These are phyloP conservation scores for Verticillium dahliae DNA, from an alignment of 2,329 filamentous ascomycete genomes.

Conservation along the genomic window DNA sequence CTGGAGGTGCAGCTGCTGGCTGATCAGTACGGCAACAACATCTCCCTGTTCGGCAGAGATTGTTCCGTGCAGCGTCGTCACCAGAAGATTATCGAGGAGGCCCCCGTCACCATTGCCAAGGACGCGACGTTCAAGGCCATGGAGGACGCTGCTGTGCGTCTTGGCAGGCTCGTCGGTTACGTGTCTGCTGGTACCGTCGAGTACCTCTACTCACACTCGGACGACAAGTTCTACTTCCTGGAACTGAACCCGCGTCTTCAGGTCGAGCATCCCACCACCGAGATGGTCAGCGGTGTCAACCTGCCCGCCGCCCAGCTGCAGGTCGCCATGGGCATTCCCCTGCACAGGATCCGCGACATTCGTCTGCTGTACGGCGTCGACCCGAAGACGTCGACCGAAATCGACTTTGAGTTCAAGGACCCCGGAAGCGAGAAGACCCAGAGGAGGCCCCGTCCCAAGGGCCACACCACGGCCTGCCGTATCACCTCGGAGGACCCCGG, in stretches of 20 bases:
- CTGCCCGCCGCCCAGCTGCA: slow-evolving; percentile 95
- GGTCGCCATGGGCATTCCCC: slow-evolving; percentile 95
- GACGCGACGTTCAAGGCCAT: slow-evolving; percentile 85
- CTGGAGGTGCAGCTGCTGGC: slow-evolving; percentile 95
- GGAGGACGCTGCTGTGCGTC: slow-evolving; percentile 92
- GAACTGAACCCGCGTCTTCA: slow-evolving; percentile 98
- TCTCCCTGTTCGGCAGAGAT: slow-evolving; percentile 96
- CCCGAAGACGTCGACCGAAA: slow-evolving; percentile 75
- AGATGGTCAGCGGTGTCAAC: slow-evolving; percentile 98
- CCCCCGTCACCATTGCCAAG: slow-evolving; percentile 93
- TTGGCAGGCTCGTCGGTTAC: slow-evolving; percentile 92
- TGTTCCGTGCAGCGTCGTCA: slow-evolving; percentile 97
- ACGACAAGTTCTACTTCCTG: slow-evolving; percentile 99
- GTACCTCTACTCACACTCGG: slow-evolving; percentile 95
- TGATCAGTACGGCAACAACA: slow-evolving; percentile 99
- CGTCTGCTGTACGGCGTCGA: slow-evolving; percentile 93
- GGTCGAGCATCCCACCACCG: slow-evolving; percentile 97
- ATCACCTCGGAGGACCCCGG: slow-evolving; percentile 98
- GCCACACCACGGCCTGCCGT: slow-evolving; percentile 95
- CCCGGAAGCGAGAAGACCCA: slow-evolving; percentile 78
- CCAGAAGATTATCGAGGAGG: slow-evolving; percentile 99
- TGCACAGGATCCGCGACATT: slow-evolving; percentile 94
- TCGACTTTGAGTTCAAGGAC: slow-evolving; percentile 94
- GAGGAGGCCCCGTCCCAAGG: slow-evolving; percentile 85
- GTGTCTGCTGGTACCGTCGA: slow-evolving; percentile 98